A percentile compares a stretch with the other conserved stretches of the same genome.
phyloP scores from a whole-genome alignment of 176 grass and related monocot genomes.

The Carex cristatella region DNA sequence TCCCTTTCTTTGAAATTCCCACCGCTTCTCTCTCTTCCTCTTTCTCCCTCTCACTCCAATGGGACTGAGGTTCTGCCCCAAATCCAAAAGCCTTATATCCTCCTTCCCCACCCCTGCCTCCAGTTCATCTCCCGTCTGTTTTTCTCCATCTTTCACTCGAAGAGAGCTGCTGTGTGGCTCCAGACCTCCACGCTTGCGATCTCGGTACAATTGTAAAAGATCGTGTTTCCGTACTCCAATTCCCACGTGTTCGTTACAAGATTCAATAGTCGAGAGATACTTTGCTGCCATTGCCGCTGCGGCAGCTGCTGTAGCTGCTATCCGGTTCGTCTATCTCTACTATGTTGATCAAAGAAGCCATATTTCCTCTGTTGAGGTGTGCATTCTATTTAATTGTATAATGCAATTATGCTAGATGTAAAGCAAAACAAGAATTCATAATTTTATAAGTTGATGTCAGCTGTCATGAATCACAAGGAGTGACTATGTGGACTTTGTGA shows the following conservation, averaged over 20 bases:
- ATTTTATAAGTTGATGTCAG: background rate
- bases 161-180: background rate
- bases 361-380: conserved; percentile 11
- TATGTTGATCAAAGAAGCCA: background rate
- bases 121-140: background rate
- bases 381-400: background rate
- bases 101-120: conserved; percentile 7
- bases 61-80: conserved; percentile 4
- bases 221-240: background rate
- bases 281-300: conserved; percentile 6
- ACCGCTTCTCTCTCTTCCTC: background rate
- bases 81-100: conserved; percentile 13
- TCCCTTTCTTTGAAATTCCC: conserved; percentile 17
- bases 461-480: background rate
- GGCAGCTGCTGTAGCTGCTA: background rate
- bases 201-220: background rate
- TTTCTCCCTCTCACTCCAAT: background rate
- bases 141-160: conserved; percentile 5
- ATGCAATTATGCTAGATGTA: background rate
- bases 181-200: conserved; percentile 14
- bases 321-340: conserved; percentile 1
- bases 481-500: background rate
- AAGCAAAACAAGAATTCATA: background rate
- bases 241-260: conserved; percentile 1
- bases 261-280: conserved; percentile 17